A percentile compares a stretch with the other conserved stretches of the same genome.
These are phyloP conservation scores for Pachysandra terminalis DNA, from an alignment of 164 flowering plant species.

Conservation along the genomic window DNA sequence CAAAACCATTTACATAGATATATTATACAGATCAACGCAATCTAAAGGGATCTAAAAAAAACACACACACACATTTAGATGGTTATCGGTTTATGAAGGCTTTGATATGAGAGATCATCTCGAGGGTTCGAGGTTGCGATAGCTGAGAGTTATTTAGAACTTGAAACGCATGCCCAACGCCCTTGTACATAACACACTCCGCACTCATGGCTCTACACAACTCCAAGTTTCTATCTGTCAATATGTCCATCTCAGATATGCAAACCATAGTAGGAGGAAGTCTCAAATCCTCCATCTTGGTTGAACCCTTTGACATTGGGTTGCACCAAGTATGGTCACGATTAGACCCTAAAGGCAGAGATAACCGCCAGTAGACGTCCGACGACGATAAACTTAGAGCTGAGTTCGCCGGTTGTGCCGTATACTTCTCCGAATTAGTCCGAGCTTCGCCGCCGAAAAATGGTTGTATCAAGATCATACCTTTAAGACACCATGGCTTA, in stretches of 20 bases:
- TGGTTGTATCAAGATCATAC: conserved; percentile 44
- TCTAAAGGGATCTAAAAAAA: too few relatives aligned
- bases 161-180: conserved; percentile 64
- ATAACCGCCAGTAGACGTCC: conserved; percentile 45
- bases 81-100: conserved; percentile 28
- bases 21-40: too few relatives aligned
- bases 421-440: conserved; percentile 34
- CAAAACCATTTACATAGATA: too few relatives aligned
- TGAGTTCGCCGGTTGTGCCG: conserved; percentile 31
- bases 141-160: conserved; percentile 36
- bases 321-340: conserved; percentile 58
- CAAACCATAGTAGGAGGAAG: conserved; percentile 36
- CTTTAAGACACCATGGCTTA: conserved; percentile 29
- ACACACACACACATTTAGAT: too few relatives aligned
- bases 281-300: conserved; percentile 16
- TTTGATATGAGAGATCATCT: conserved; percentile 38
- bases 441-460: conserved; percentile 57
- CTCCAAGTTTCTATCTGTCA: conserved; percentile 48
- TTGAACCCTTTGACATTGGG: conserved; percentile 24
- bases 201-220: conserved; percentile 40
- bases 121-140: conserved; percentile 30
- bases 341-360: conserved; percentile 36
- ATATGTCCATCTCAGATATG: conserved; percentile 46
- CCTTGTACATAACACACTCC: conserved; percentile 34
- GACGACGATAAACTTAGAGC: conserved; percentile 38